A percentile compares a stretch with the other conserved stretches of the same genome.
Conservation (phyloP, 257 asterid species). For the Petunia axillaris region DNA sequence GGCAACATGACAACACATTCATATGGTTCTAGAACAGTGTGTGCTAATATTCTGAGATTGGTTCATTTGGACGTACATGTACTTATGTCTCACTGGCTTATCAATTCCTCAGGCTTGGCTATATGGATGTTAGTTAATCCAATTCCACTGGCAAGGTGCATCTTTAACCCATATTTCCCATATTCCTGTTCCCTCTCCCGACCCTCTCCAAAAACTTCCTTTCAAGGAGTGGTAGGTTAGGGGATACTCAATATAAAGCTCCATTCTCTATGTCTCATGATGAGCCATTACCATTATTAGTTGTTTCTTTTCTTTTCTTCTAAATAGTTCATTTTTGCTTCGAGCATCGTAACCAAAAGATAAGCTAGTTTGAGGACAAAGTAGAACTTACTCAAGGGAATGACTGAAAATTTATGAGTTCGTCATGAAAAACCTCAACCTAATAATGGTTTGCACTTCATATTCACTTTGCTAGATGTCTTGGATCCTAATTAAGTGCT, state of each 20-base stretch:
- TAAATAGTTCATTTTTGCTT: background rate
- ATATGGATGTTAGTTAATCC: background rate
- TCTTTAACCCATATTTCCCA: background rate
- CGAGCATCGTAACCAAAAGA: background rate
- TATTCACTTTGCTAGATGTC: background rate
- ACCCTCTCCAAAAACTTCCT: background rate
- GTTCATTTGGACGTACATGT: background rate
- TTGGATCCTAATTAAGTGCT: background rate
- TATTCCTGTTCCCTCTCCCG: background rate
- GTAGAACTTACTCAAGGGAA: too few relatives aligned
- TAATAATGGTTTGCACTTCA: background rate
- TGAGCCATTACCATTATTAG: background rate
- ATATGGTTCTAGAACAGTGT: background rate
- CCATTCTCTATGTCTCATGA: background rate
- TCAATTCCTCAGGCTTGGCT: background rate
- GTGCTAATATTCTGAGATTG: background rate
- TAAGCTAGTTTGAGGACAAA: background rate
- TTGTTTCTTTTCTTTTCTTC: background rate
- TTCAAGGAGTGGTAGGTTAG: background rate
- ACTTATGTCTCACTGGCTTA: background rate
- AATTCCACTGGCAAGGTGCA: conserved; percentile 1
- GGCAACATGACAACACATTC: background rate
- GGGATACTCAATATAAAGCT: background rate
- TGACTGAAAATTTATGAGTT: background rate
- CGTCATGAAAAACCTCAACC: background rate